phyloP scores from a whole-genome alignment of 345 rosid genomes.

The Anastatica hierochuntica region DNA sequence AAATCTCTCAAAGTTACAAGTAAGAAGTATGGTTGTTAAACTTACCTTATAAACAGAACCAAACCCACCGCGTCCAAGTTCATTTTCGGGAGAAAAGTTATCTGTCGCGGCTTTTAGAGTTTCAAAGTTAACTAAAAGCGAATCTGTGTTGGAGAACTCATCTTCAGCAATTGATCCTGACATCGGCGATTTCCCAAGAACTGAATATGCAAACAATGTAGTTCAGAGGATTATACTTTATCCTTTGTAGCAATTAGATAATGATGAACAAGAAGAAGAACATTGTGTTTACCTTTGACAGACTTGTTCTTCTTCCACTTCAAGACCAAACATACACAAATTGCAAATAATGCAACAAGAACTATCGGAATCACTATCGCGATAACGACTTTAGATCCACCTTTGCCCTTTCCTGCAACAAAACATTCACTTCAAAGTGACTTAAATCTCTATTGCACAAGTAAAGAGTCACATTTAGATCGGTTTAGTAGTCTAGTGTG shows the following conservation, averaged over 20 bases:
- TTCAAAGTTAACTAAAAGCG: constrained; percentile 28
- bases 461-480: no score
- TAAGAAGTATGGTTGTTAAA: not conserved
- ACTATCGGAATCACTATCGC: constrained; percentile 13
- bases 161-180: constrained; percentile 16
- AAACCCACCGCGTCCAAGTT: constrained; percentile 55
- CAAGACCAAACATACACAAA: constrained; percentile 15
- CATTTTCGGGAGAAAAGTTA: constrained; percentile 31
- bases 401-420: constrained; percentile 16
- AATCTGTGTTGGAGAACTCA: constrained; percentile 25
- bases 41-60: constrained; percentile 47
- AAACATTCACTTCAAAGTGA: not conserved
- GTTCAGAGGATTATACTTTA: not conserved
- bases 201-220: not conserved
- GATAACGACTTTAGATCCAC: constrained; percentile 14
- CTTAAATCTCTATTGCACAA: no score
- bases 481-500: no score
- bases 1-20: not conserved
- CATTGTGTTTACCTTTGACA: constrained; percentile 6
- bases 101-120: constrained; percentile 35
- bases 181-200: constrained; percentile 4
- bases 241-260: not conserved
- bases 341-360: constrained; percentile 3
- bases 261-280: not conserved
- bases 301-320: constrained; percentile 15